Percentiles rank a stretch among this genome's conserved stretches.
phyloP scores from a whole-genome alignment of 768 basidiomycete genomes.

The Tricholoma saponaceum region DNA sequence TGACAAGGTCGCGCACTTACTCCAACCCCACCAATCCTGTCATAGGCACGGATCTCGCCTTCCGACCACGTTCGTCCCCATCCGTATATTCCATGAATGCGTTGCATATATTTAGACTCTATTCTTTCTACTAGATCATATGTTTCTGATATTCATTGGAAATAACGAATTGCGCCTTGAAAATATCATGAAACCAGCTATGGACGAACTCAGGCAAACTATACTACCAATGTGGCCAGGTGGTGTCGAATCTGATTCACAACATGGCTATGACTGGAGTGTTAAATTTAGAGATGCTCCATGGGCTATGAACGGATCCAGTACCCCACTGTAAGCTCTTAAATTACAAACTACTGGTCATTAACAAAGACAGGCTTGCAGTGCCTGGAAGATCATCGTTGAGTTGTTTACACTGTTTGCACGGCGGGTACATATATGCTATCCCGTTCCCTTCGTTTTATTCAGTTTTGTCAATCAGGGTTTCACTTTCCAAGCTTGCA shows the following conservation, averaged over 20 bases:
- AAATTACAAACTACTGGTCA: background rate
- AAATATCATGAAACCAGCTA: conserved; percentile 42
- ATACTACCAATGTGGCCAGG: conserved; percentile 65
- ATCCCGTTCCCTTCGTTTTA: conserved; percentile 5
- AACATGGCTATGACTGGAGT: conserved; percentile 46
- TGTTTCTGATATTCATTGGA: conserved; percentile 67
- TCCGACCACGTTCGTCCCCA: conserved; percentile 26
- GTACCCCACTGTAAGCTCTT: conserved; percentile 45
- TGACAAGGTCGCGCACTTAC: conserved; percentile 38
- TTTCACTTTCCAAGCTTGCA: conserved; percentile 63
- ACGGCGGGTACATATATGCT: conserved; percentile 40
- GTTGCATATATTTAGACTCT: conserved; percentile 1
- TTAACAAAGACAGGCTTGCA: conserved; percentile 20
- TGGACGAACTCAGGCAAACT: conserved; percentile 53
- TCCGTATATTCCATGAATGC: conserved; percentile 8
- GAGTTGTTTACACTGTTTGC: conserved; percentile 59
- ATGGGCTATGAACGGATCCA: conserved; percentile 58
- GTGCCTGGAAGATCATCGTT: conserved; percentile 58
- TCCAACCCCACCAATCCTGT: conserved; percentile 24
- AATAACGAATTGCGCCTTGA: conserved; percentile 62
- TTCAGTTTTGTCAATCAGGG: conserved; percentile 41
- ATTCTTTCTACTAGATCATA: conserved; percentile 48
- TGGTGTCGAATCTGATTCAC: conserved; percentile 49
- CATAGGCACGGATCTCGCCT: conserved; percentile 15
- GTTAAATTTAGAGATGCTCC: conserved; percentile 65